Evolutionary conservation across 2,329 filamentous ascomycete genomes (phyloP).

Genomic region (Beauveria varroae): DNA sequence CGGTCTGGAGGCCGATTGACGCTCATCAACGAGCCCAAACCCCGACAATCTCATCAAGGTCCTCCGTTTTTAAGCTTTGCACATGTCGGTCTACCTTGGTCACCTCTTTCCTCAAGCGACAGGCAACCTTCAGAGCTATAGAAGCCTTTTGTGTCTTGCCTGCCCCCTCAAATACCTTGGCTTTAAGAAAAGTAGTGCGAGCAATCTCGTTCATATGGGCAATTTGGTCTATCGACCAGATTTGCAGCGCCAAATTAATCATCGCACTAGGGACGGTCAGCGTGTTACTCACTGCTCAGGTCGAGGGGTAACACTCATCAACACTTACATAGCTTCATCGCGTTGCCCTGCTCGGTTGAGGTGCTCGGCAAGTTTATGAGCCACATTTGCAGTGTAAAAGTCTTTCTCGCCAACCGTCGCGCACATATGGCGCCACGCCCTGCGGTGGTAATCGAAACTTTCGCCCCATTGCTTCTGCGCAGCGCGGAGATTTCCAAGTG

Average conservation of each 20-base stretch:
- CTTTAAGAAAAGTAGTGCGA: constrained; percentile 12
- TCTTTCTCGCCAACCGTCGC: constrained; percentile 11
- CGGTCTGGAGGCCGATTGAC: no score
- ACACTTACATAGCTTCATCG: constrained; percentile 12
- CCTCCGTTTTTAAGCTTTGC: neutral
- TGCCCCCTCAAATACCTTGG: constrained; percentile 5
- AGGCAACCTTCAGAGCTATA: constrained; percentile 7
- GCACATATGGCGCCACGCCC: constrained; percentile 12
- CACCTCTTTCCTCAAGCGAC: constrained; percentile 10
- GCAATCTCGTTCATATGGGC: constrained; percentile 13
- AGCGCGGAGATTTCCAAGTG: constrained; percentile 10
- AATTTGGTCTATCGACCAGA: constrained; percentile 8
- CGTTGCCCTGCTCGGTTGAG: neutral
- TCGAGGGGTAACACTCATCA: neutral
- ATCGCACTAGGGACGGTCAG: neutral
- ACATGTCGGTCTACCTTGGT: constrained; percentile 7
- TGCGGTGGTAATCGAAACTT: constrained; percentile 11
- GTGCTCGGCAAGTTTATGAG: constrained; percentile 12
- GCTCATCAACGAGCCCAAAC: constrained; percentile 6
- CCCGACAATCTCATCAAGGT: constrained; percentile 13
- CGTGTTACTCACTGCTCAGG: neutral
- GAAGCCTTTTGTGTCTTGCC: constrained; percentile 12
- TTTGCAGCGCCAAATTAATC: neutral
- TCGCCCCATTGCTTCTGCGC: constrained; percentile 6
- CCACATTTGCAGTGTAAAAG: constrained; percentile 8